Evolutionary conservation across 208 protist genomes (phyloP).

Genomic region (Acanthamoeba castellanii): DNA sequence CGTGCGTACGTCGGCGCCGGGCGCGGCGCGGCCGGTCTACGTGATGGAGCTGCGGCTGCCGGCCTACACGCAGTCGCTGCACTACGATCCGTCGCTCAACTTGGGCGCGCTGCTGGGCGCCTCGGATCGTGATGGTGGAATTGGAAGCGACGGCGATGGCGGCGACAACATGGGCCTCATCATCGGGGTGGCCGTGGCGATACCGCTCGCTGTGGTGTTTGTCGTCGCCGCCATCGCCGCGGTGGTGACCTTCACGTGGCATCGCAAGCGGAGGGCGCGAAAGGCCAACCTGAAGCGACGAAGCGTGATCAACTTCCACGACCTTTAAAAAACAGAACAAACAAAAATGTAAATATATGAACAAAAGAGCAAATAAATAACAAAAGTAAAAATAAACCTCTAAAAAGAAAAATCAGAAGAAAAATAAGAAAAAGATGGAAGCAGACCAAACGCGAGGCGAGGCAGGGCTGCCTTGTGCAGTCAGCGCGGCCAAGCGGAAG

Average conservation of each 20-base stretch:
- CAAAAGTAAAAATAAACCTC: no score
- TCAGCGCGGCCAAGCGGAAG: background rate
- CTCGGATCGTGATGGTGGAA: background rate
- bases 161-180: slow-evolving; percentile 15
- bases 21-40: background rate
- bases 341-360: no score
- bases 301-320: slow-evolving; percentile 40
- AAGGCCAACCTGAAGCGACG: background rate
- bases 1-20: background rate
- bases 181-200: background rate
- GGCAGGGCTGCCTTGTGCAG: no score
- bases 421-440: background rate
- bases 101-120: background rate
- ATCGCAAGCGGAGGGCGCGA: background rate
- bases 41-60: background rate
- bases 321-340: background rate
- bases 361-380: no score
- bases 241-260: background rate
- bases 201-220: background rate
- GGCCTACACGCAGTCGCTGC: background rate
- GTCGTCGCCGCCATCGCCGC: background rate
- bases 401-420: background rate
- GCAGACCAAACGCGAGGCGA: no score
- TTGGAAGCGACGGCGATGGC: background rate
- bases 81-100: slow-evolving; percentile 30